Evolutionary conservation across 2,329 filamentous ascomycete species (phyloP).

Genomic region (Septoria petroselini): DNA sequence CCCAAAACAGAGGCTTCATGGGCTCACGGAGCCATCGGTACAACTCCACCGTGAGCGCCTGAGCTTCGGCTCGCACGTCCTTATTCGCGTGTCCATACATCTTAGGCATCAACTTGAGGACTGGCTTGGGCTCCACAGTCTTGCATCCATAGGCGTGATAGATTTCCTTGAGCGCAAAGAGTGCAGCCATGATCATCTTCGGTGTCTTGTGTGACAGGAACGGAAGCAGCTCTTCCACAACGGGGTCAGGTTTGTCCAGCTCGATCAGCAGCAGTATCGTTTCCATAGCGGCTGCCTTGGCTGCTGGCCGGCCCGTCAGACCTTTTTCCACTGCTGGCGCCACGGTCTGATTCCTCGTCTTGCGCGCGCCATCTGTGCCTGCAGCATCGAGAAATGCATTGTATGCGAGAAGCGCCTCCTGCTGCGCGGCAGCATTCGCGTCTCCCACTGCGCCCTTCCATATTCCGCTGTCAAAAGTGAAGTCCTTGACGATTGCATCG

Average conservation of each 20-base stretch:
- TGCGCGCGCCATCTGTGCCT: slow-evolving; percentile 64
- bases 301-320: slow-evolving; percentile 81
- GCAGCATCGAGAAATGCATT: slow-evolving; percentile 92
- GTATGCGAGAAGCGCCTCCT: slow-evolving; percentile 82
- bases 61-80: slow-evolving; percentile 91
- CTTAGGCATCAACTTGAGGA: slow-evolving; percentile 83
- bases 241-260: slow-evolving; percentile 76
- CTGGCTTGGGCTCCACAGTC: slow-evolving; percentile 85
- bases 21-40: slow-evolving; percentile 97
- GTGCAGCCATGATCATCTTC: slow-evolving; percentile 75
- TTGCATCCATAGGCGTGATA: slow-evolving; percentile 96
- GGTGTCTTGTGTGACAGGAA: slow-evolving; percentile 83
- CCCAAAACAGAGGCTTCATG: slow-evolving; percentile 98
- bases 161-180: slow-evolving; percentile 75
- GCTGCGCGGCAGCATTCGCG: slow-evolving; percentile 94
- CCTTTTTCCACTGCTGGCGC: slow-evolving; percentile 86
- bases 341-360: slow-evolving; percentile 72
- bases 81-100: slow-evolving; percentile 96
- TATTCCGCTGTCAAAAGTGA: slow-evolving; percentile 75
- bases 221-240: slow-evolving; percentile 87
- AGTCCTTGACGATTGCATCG: slow-evolving; percentile 81
- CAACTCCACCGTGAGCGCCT: slow-evolving; percentile 85
- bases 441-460: slow-evolving; percentile 94
- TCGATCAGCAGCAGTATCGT: slow-evolving; percentile 86
- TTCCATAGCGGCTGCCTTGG: slow-evolving; percentile 82